Base-by-base conservation (phyloP, 2,329 filamentous ascomycete genomes). In the Cladosporium sphaerospermum region DNA sequence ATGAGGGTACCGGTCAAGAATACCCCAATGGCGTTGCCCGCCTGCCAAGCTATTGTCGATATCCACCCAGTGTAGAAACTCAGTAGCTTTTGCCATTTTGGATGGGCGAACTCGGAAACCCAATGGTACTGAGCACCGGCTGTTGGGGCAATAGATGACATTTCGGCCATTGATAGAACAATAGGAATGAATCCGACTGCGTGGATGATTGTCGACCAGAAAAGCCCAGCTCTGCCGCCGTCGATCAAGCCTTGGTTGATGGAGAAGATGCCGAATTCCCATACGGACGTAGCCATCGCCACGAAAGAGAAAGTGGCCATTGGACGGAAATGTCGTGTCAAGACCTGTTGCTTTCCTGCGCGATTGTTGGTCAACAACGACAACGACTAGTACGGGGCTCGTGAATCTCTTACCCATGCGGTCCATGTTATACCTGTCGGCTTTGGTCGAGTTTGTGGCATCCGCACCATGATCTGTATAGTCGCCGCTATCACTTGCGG, bases 31-130 rank as follows among this genome's bases (percentile, higher is more conserved):
- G 61, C 59, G 36, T 56, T 57, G 11, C 57, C 56, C 9, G 48
- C 55, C 47, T 61, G 57, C 58, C 57, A 63, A 10, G 58, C 61
- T 4, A 60, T 55, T 4, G 56, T 50, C 7, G 54, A 57, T 9
- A 39, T 39, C 36, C 36, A 39, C 6, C 36, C 36, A 2, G 68
- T 63, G 11, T 73, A 61, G 49, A 73, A 75, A 54, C 69, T 72
- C 48, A 73, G 65, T 50, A 73, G 67, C 33, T 66, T 70, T 53
- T 71, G 71, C 42, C 62, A 70, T 2, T 64, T 67, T 13, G 62
- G 62, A 9, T 72, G 72, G 2, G 71, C 70, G 11, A 74, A 67
- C 18, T 73, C 62, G 2, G 69, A 71, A 1, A 73, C 71, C 68
- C 58, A 61, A 33, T 71, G 52, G 51, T 71, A 71, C 54, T 71